Evolutionary conservation across 2,329 filamentous ascomycete genomes (phyloP), one percentile per base, ranked within the genome.

Genomic region (Pestalotiopsis sp.): DNA sequence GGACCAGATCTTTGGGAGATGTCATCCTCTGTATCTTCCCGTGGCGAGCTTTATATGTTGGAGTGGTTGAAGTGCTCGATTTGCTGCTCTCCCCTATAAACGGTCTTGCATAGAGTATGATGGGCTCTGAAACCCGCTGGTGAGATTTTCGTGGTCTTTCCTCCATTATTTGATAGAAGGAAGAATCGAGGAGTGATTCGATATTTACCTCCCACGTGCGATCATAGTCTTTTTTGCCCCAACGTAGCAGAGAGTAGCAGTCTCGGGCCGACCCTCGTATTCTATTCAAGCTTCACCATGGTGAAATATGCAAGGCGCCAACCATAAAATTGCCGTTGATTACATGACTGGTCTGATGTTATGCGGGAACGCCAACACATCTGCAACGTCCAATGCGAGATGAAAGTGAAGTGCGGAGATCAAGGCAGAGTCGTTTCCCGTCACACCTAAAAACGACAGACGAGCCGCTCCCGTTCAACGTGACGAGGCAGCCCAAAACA

Each of bases 301-400:
- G 49, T 59, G 77, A 79, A 52, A 52, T 20, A 52, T 52, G n/a
- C 45, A n/a, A 6, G n/a, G 45, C 45, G 17, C 45, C 45, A 52
- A 45, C 41, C 41, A 45, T 45, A 45, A 36, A 36, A 36, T 36
- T 36, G 31, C 2, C 9, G 31, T 36, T 36, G 31, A 36, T 36
- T 7, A 2, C 31, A 36, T 36, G 7, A 36, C 31, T 36, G 31
- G 31, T 36, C 2, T 36, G 31, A 36, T 36, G 7, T 36, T 36
- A 2, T 36, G 31, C 7, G 31, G 31, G 31, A 1, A 36, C 6
- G 31, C 31, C 31, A 36, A 36, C 31, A 36, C 31, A 36, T 36
- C 31, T 36, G 31, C 31, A 36, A 36, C 31, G 7, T 36, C 31
- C 31, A 9, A 36, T 36, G 31, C 31, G 31, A 31, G 31, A 31